Percentiles rank a stretch among this genome's conserved stretches.
These are phyloP conservation scores for Aspergillus japonicus DNA, from an alignment of 2,329 filamentous ascomycete genomes.

Conservation along the genomic window DNA sequence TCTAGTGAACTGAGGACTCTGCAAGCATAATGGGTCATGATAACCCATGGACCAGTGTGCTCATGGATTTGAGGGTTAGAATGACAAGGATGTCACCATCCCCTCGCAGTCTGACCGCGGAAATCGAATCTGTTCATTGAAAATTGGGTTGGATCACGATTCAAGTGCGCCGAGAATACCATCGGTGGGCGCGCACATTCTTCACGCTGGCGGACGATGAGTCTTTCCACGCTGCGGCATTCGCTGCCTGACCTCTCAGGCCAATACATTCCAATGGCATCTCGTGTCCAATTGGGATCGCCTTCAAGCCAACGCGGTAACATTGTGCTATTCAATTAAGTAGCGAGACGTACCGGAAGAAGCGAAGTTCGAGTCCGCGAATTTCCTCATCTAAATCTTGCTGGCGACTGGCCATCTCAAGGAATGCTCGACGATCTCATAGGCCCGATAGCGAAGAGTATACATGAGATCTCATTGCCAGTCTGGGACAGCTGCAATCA, in stretches of 20 bases:
- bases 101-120: neutral
- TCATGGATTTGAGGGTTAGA: neutral
- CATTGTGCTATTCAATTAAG: neutral
- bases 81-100: neutral
- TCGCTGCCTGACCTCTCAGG: neutral
- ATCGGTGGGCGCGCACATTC: neutral
- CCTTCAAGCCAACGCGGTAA: neutral
- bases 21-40: neutral
- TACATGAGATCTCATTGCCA: neutral
- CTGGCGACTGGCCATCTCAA: neutral
- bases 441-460: neutral
- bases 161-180: neutral
- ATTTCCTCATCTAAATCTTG: neutral
- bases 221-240: neutral
- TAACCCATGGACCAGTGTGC: neutral
- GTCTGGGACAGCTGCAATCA: neutral
- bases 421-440: conserved; percentile 1
- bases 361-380: neutral
- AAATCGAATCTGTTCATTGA: neutral
- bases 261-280: neutral
- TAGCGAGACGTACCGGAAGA: neutral
- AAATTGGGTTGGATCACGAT: neutral
- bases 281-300: neutral
- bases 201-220: neutral
- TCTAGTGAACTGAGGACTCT: neutral